A percentile compares a stretch with the other conserved stretches of the same genome.
These are phyloP conservation scores for Nemania diffusa DNA, from an alignment of 2,329 filamentous ascomycete species.

Conservation along the genomic window DNA sequence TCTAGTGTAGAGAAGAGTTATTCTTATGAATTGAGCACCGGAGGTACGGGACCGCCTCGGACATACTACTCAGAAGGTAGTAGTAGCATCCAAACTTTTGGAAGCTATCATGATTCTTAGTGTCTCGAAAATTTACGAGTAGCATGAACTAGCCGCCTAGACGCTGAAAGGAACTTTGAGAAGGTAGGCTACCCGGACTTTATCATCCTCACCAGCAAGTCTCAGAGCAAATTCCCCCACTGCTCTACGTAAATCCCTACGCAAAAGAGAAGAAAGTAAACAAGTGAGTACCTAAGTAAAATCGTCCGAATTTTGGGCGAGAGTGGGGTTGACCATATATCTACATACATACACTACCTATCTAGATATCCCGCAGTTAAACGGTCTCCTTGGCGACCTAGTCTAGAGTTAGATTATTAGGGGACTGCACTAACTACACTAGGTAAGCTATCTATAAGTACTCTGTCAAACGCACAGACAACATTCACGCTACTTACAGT, in stretches of 20 bases:
- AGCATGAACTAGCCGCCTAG: neutral
- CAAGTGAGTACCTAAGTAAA: no score
- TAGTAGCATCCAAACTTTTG: neutral
- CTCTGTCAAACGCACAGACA: constrained; percentile 19
- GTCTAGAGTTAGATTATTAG: neutral
- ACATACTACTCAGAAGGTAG: neutral
- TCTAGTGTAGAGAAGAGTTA: neutral
- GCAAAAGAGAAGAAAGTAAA: neutral
- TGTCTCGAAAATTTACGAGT: neutral
- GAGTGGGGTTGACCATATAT: constrained; percentile 14
- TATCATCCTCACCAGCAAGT: neutral
- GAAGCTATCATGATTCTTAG: neutral
- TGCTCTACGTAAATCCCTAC: neutral
- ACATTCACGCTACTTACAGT: constrained; percentile 7
- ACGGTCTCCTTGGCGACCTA: neutral
- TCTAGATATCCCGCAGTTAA: neutral
- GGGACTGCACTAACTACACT: neutral
- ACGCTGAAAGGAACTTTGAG: neutral
- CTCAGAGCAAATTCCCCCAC: neutral
- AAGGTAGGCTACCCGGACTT: no score
- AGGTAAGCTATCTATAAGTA: neutral
- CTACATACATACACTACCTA: no score
- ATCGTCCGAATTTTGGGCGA: neutral
- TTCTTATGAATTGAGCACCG: neutral
- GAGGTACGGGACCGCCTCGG: constrained; percentile 5